Percentiles rank a stretch among this genome's conserved stretches.
These are phyloP conservation scores for Solanum chilense DNA, from an alignment of 257 asterid genomes.

Conservation along the genomic window DNA sequence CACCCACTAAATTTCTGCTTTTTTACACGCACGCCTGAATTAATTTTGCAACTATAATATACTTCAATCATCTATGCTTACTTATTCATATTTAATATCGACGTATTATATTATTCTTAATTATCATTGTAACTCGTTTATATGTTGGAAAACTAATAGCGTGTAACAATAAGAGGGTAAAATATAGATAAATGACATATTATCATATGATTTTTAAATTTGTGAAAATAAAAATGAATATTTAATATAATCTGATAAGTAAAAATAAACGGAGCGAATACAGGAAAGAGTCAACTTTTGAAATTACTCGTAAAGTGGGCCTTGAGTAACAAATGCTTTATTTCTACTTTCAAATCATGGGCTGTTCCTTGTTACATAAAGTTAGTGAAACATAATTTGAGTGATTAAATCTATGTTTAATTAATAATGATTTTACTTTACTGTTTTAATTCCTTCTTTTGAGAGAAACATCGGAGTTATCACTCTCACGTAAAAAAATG, in stretches of 20 bases:
- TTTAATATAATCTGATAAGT: too few species aligned
- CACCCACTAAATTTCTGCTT: not conserved
- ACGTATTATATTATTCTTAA: not conserved
- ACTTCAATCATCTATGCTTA: not conserved
- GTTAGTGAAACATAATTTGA: not conserved
- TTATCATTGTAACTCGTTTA: not conserved
- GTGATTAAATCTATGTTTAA: not conserved
- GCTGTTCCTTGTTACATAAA: not conserved
- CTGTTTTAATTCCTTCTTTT: not conserved
- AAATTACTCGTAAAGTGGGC: not conserved
- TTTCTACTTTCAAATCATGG: not conserved
- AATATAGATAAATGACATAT: not conserved
- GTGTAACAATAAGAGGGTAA: not conserved
- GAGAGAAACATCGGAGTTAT: not conserved
- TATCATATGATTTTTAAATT: too few species aligned
- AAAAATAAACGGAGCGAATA: too few species aligned
- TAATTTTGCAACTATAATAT: not conserved
- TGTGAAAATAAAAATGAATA: too few species aligned
- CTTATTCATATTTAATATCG: not conserved
- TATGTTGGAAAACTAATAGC: not conserved
- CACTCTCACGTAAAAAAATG: not conserved
- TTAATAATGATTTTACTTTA: not conserved
- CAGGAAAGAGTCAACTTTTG: not conserved
- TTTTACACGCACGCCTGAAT: not conserved
- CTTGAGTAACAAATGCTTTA: not conserved